Evolutionary conservation across 345 rosid genomes (phyloP).

Genomic region (Geranium rotundifolium): DNA sequence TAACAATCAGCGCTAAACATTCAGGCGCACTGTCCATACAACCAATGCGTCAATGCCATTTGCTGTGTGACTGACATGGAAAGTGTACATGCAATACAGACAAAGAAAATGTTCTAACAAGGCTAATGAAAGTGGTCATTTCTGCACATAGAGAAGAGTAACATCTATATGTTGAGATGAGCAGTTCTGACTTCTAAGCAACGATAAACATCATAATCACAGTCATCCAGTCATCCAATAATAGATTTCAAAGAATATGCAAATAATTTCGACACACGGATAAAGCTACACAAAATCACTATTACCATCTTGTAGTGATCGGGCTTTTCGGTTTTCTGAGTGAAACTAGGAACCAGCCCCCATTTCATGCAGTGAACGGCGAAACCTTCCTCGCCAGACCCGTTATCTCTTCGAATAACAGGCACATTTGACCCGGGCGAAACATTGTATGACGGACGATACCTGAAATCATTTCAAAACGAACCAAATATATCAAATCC

Average conservation of each 20-base stretch:
- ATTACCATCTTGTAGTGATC: constrained; percentile 78
- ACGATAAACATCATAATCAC: no score
- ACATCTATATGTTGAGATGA: no score
- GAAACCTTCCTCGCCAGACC: constrained; percentile 23
- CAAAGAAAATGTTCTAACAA: no score
- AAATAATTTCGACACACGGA: neutral
- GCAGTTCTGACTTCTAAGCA: no score
- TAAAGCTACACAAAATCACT: neutral
- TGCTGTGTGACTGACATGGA: no score
- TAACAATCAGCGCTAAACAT: no score
- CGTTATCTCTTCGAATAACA: constrained; percentile 50
- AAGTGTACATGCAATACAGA: no score
- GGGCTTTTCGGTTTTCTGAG: constrained; percentile 67
- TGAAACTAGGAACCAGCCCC: constrained; percentile 81
- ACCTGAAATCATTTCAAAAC: constrained; percentile 27
- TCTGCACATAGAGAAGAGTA: neutral
- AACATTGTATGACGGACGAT: constrained; percentile 64
- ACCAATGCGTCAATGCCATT: no score
- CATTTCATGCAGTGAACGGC: constrained; percentile 76
- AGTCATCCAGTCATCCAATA: neutral
- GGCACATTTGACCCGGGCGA: constrained; percentile 68
- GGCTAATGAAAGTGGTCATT: neutral
- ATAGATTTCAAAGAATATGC: neutral
- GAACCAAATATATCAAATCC: neutral
- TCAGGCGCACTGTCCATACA: no score